These are phyloP conservation scores for Collybiopsis confluens DNA, from an alignment of 768 basidiomycete species.

Conservation along the genomic window DNA sequence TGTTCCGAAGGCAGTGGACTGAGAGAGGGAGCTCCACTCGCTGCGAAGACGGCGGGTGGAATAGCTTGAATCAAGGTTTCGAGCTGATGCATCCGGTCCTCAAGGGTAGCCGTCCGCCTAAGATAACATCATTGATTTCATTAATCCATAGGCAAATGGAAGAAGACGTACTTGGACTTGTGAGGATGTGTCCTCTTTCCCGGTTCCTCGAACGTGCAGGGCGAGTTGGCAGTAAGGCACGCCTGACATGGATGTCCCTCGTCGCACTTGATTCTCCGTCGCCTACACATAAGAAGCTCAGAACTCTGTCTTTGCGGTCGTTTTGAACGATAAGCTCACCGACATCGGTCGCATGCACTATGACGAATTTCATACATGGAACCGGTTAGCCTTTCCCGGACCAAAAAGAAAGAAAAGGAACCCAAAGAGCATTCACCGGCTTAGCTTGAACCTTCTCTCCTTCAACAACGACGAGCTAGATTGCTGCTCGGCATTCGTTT, in stretches of 20 bases:
- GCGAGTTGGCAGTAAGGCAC: conserved; percentile 75
- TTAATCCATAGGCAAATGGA: neutral
- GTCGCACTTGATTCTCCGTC: conserved; percentile 82
- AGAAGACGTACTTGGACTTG: conserved; percentile 71
- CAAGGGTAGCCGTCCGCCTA: conserved; percentile 77
- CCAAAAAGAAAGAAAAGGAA: neutral
- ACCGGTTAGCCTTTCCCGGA: neutral
- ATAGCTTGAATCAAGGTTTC: conserved; percentile 84
- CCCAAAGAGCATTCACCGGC: conserved; percentile 59
- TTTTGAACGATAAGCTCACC: conserved; percentile 46
- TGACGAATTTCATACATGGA: no score
- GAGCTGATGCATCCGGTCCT: conserved; percentile 85
- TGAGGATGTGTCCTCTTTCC: conserved; percentile 83
- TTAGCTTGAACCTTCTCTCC: conserved; percentile 83
- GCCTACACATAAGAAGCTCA: conserved; percentile 36
- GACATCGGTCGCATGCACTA: conserved; percentile 88
- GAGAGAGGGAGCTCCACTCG: conserved; percentile 31
- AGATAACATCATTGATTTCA: neutral
- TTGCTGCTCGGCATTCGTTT: conserved; percentile 15
- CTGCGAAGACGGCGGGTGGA: conserved; percentile 74
- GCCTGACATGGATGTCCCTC: conserved; percentile 89
- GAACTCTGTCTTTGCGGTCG: neutral
- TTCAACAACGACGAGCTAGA: conserved; percentile 47
- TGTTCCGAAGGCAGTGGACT: conserved; percentile 22
- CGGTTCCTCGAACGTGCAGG: conserved; percentile 85